Conservation (phyloP, 345 rosid genomes). For the Clarkia xantiana region DNA sequence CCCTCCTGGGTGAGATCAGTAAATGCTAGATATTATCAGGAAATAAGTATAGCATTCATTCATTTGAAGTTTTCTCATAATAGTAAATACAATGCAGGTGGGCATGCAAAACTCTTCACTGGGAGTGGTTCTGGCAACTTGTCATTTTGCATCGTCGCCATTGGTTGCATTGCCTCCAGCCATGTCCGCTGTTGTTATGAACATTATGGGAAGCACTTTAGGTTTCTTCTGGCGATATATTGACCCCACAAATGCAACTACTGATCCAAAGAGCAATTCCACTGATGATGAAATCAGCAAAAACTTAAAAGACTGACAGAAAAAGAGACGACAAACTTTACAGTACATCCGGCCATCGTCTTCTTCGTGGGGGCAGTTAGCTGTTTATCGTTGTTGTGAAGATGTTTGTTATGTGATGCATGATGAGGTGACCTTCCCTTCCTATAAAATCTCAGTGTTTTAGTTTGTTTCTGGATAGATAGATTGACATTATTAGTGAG, state of each 20-base stretch:
- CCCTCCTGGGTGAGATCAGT: too few relatives aligned
- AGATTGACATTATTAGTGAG: too few relatives aligned
- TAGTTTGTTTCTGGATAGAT: too few relatives aligned
- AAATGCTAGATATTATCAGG: too few relatives aligned
- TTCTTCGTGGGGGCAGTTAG: too few relatives aligned
- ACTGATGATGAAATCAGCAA: background rate
- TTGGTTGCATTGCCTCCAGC: slow-evolving; percentile 45
- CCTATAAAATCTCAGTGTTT: too few relatives aligned
- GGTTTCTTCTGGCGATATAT: slow-evolving; percentile 38
- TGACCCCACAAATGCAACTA: slow-evolving; percentile 9
- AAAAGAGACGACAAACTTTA: too few relatives aligned
- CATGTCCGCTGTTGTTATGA: slow-evolving; percentile 56
- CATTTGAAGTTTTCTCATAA: background rate
- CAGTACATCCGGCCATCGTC: too few relatives aligned
- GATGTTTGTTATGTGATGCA: too few relatives aligned
- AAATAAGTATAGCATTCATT: background rate
- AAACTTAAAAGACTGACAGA: too few relatives aligned
- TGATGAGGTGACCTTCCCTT: too few relatives aligned
- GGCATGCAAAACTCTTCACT: slow-evolving; percentile 68
- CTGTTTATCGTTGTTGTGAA: too few relatives aligned
- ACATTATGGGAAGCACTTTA: slow-evolving; percentile 49
- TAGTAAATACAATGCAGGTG: slow-evolving; percentile 19
- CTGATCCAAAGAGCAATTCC: slow-evolving; percentile 5
- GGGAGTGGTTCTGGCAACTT: slow-evolving; percentile 49
- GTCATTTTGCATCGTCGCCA: slow-evolving; percentile 52